phyloP scores from a whole-genome alignment of 352 stramenopile species.

The Plasmopara halstedii region DNA sequence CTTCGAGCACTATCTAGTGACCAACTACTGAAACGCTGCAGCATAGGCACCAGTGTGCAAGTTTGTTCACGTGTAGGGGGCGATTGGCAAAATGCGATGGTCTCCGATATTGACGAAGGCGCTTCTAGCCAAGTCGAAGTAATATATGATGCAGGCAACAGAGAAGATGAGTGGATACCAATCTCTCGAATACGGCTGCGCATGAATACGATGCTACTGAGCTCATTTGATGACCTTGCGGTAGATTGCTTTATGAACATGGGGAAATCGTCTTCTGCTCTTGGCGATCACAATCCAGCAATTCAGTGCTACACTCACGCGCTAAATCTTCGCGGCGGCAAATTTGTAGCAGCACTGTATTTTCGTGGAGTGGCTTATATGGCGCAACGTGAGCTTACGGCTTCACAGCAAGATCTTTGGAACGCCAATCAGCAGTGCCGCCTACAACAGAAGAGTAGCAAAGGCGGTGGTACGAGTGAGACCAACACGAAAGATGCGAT shows the following conservation, averaged over 20 bases:
- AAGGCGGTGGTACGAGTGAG: slow-evolving; percentile 27
- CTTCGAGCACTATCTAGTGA: slow-evolving; percentile 23
- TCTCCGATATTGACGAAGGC: slow-evolving; percentile 49
- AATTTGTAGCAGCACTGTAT: slow-evolving; percentile 60
- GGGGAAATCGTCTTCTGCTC: slow-evolving; percentile 53
- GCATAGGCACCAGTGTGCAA: slow-evolving; percentile 46
- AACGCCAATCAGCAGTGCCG: slow-evolving; percentile 50
- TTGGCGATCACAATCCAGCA: slow-evolving; percentile 47
- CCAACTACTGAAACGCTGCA: slow-evolving; percentile 32
- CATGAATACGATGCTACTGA: slow-evolving; percentile 42
- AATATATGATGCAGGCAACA: slow-evolving; percentile 43
- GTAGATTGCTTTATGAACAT: slow-evolving; percentile 81
- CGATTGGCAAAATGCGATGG: slow-evolving; percentile 44
- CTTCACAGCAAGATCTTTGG: slow-evolving; percentile 61
- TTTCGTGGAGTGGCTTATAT: slow-evolving; percentile 58
- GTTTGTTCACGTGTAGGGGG: slow-evolving; percentile 17
- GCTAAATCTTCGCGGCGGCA: slow-evolving; percentile 27
- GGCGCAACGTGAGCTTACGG: slow-evolving; percentile 51
- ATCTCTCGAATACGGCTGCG: slow-evolving; percentile 44
- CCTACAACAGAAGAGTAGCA: slow-evolving; percentile 32
- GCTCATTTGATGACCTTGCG: slow-evolving; percentile 39
- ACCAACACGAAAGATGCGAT: slow-evolving; percentile 20
- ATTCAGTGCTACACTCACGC: slow-evolving; percentile 56
- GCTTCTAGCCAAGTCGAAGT: slow-evolving; percentile 43
- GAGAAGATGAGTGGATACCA: slow-evolving; percentile 43